Evolutionary conservation across 208 protist species (phyloP).

Genomic region (Acanthamoeba culbertsoni): DNA sequence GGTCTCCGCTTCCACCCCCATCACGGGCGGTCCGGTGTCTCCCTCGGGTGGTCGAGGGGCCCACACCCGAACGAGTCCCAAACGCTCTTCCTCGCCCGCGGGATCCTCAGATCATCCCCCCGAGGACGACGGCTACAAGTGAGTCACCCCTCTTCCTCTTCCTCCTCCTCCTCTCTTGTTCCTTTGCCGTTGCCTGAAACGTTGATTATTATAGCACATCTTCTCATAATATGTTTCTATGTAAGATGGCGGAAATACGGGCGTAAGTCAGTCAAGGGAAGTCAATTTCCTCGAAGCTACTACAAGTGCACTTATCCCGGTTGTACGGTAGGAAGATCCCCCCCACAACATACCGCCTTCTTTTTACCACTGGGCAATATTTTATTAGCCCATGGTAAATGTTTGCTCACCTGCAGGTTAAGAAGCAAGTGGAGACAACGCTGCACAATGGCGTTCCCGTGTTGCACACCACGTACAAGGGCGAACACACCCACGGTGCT

Average conservation of each 20-base stretch:
- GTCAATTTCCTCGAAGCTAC: slow-evolving; percentile 50
- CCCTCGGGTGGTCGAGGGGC: too few relatives aligned
- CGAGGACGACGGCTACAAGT: slow-evolving; percentile 21
- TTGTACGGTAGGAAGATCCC: slow-evolving; percentile 33
- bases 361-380: background rate
- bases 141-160: background rate
- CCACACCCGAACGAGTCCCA: background rate
- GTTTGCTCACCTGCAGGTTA: background rate
- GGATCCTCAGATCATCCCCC: background rate
- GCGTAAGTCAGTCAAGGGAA: slow-evolving; percentile 55
- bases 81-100: background rate
- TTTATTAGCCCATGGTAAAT: background rate
- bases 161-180: background rate
- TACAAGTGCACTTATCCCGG: slow-evolving; percentile 60
- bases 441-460: background rate
- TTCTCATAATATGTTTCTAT: background rate
- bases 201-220: background rate
- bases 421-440: slow-evolving; percentile 56
- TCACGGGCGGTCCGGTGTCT: too few relatives aligned
- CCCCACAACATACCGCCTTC: too few relatives aligned
- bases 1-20: background rate
- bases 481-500: slow-evolving; percentile 41
- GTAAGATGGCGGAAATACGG: slow-evolving; percentile 72
- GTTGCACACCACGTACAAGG: slow-evolving; percentile 47
- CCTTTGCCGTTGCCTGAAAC: background rate